phyloP scores from a whole-genome alignment of 441 rosid genomes.

The Erysimum cheiri region DNA sequence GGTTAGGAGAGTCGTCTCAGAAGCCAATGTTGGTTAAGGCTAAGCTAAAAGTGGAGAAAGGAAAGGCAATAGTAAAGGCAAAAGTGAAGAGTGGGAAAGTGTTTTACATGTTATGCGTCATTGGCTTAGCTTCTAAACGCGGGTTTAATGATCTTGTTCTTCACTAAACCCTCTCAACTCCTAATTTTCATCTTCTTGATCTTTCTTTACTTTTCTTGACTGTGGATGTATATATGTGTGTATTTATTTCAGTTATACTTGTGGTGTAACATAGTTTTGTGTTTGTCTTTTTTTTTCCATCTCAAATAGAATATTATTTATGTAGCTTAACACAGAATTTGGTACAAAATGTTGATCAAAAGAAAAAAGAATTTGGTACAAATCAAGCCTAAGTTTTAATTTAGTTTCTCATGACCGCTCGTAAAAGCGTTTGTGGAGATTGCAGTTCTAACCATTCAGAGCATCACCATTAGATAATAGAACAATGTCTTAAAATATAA shows the following conservation, averaged over 20 bases:
- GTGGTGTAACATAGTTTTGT: conserved; percentile 35
- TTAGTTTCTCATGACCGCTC: neutral
- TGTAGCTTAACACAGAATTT: conserved; percentile 19
- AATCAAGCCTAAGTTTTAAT: neutral
- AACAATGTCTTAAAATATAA: too few relatives aligned
- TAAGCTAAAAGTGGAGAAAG: conserved; percentile 43
- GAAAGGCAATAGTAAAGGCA: conserved; percentile 43
- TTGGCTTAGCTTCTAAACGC: conserved; percentile 44
- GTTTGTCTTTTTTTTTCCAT: neutral
- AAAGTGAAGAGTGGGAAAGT: conserved; percentile 46
- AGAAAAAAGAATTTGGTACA: neutral
- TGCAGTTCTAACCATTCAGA: neutral
- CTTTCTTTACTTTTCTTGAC: conserved; percentile 28
- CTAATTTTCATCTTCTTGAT: conserved; percentile 28
- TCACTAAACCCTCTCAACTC: conserved; percentile 32
- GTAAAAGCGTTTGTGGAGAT: neutral
- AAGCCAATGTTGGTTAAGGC: conserved; percentile 41
- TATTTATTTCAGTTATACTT: conserved; percentile 27
- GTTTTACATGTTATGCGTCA: conserved; percentile 44
- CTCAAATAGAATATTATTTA: conserved; percentile 14
- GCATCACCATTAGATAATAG: too few relatives aligned
- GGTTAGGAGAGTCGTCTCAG: conserved; percentile 40
- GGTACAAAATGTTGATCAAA: too few relatives aligned
- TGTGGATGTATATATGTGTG: conserved; percentile 33
- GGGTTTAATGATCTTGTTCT: conserved; percentile 43